phyloP scores from a whole-genome alignment of 306 rosid genomes.

The Pueraria montana region DNA sequence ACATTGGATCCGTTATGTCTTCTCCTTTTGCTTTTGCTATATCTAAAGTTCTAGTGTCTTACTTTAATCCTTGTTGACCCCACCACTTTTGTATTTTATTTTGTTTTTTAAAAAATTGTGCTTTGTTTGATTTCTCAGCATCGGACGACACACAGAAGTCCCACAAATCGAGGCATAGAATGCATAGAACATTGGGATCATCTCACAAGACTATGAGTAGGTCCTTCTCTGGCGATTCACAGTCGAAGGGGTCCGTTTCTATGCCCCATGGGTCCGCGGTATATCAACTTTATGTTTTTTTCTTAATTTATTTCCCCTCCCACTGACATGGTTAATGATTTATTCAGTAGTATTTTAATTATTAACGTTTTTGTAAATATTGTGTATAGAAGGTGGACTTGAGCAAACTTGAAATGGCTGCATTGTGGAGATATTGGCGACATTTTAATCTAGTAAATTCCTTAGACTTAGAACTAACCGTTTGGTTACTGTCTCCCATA shows the following conservation, averaged over 20 bases:
- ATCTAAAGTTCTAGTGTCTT: slow-evolving; percentile 57
- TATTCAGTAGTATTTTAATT: slow-evolving; percentile 41
- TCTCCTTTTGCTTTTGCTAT: slow-evolving; percentile 67
- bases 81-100: slow-evolving; percentile 40
- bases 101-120: slow-evolving; percentile 4
- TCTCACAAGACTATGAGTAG: slow-evolving; percentile 90
- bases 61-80: slow-evolving; percentile 65
- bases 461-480: slow-evolving; percentile 24
- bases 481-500: background rate
- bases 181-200: slow-evolving; percentile 87
- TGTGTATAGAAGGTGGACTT: slow-evolving; percentile 84
- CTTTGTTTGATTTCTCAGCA: slow-evolving; percentile 65
- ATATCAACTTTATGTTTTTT: slow-evolving; percentile 45
- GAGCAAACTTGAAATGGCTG: slow-evolving; percentile 95
- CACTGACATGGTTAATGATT: slow-evolving; percentile 13
- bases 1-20: slow-evolving; percentile 86
- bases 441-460: slow-evolving; percentile 91
- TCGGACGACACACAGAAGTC: slow-evolving; percentile 93
- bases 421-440: slow-evolving; percentile 97
- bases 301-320: slow-evolving; percentile 36
- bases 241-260: slow-evolving; percentile 84
- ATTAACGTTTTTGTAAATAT: slow-evolving; percentile 4
- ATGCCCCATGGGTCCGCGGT: slow-evolving; percentile 87
- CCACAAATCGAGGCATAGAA: slow-evolving; percentile 92
- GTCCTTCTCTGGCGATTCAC: slow-evolving; percentile 93